Percentiles rank a stretch among this genome's conserved stretches.
These are phyloP conservation scores for Phalaenopsis equestris DNA, from an alignment of 106 monocot species.

Conservation along the genomic window DNA sequence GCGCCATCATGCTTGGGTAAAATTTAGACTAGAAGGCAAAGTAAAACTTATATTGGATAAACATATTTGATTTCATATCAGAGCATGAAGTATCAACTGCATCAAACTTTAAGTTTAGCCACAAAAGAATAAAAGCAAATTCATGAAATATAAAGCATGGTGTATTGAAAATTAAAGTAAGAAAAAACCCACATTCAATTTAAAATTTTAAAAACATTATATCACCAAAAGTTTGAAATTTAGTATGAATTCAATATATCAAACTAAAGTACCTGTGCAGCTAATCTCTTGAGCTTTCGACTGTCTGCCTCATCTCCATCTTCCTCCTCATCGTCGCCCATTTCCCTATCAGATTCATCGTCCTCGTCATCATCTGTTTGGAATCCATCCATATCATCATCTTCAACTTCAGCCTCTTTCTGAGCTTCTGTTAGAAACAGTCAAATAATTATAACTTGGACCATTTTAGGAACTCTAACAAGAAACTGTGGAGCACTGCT, in stretches of 20 bases:
- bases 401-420: slow-evolving; percentile 65
- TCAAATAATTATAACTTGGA: not conserved
- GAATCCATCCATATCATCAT: slow-evolving; percentile 92
- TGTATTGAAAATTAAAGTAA: not conserved
- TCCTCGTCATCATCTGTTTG: slow-evolving; percentile 82
- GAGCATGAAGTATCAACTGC: not conserved
- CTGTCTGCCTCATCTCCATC: slow-evolving; percentile 85
- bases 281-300: slow-evolving; percentile 61
- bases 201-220: not conserved
- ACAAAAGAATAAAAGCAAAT: not conserved
- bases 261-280: slow-evolving; percentile 59
- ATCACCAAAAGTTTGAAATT: not conserved
- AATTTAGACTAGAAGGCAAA: not conserved
- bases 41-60: not conserved
- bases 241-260: not conserved
- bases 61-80: not conserved
- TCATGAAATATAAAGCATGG: not conserved
- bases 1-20: not conserved
- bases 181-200: not conserved
- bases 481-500: not conserved
- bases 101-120: not conserved
- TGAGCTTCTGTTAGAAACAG: slow-evolving; percentile 40
- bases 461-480: not conserved
- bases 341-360: slow-evolving; percentile 61
- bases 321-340: slow-evolving; percentile 42